Evolutionary conservation across 345 rosid genomes (phyloP).

Genomic region (Syzygium jambos): DNA sequence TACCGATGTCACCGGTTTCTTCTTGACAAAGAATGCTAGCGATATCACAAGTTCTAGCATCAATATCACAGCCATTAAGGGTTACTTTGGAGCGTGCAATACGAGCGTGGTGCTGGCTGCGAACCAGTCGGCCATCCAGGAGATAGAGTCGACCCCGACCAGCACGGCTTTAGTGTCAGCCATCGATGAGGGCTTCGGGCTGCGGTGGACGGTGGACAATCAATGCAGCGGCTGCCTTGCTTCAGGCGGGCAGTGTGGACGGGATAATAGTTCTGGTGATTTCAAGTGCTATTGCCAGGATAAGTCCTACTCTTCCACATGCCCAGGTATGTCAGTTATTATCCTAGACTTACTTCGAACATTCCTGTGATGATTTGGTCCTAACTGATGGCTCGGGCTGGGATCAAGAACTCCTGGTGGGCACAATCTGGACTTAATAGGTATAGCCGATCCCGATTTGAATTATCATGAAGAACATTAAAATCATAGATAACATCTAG

Average conservation of each 20-base stretch:
- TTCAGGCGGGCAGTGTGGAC: background rate
- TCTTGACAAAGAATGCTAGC: background rate
- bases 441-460: accelerated
- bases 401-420: background rate
- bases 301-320: accelerated
- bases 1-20: accelerated
- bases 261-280: accelerated
- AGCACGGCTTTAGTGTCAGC: accelerated
- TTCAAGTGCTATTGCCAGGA: accelerated
- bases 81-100: accelerated
- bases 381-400: background rate
- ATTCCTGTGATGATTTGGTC: background rate
- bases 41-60: background rate
- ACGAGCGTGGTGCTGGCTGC: background rate
- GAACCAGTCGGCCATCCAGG: accelerated
- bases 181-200: background rate
- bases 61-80: accelerated
- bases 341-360: background rate
- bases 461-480: accelerated
- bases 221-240: accelerated
- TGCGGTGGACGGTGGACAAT: accelerated
- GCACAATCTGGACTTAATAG: accelerated
- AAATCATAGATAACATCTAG: background rate
- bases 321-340: background rate
- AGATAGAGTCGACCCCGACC: accelerated